Evolutionary conservation across 2,329 filamentous ascomycete genomes (phyloP).

Genomic region (Dendrostoma leiphaemia): DNA sequence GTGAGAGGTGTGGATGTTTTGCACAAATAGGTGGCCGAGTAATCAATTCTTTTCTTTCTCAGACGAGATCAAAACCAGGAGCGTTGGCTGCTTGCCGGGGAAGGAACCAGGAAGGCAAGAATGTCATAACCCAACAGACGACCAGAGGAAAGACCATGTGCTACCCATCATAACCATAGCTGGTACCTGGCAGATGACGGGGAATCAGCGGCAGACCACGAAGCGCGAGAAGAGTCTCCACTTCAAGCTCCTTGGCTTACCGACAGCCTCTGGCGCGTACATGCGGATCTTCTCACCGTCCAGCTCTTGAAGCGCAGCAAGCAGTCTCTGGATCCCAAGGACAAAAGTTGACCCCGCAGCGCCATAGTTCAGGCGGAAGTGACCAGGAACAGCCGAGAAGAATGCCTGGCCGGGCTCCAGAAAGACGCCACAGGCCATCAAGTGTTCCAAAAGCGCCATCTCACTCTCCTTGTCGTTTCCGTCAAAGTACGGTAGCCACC

Average conservation of each 20-base stretch:
- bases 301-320: constrained; percentile 2
- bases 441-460: constrained; percentile 4
- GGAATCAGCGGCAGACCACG: too few relatives aligned
- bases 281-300: constrained; percentile 3
- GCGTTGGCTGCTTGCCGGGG: too few relatives aligned
- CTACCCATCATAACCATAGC: too few relatives aligned
- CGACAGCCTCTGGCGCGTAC: neutral
- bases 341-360: neutral
- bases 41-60: too few relatives aligned
- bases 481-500: constrained; percentile 9
- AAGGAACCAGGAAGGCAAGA: too few relatives aligned
- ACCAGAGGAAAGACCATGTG: too few relatives aligned
- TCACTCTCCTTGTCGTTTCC: constrained; percentile 5
- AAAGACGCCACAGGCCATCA: constrained; percentile 13
- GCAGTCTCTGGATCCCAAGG: constrained; percentile 4
- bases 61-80: too few relatives aligned
- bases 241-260: neutral
- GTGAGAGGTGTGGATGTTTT: too few relatives aligned
- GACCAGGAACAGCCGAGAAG: neutral
- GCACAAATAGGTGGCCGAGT: too few relatives aligned
- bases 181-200: too few relatives aligned
- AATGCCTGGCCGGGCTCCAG: constrained; percentile 13
- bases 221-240: neutral
- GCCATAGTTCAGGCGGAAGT: constrained; percentile 15
- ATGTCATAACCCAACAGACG: too few relatives aligned